These are phyloP conservation scores for Leccinum colubrinum DNA, from an alignment of 1,284 basidiomycete species.

Conservation along the genomic window DNA sequence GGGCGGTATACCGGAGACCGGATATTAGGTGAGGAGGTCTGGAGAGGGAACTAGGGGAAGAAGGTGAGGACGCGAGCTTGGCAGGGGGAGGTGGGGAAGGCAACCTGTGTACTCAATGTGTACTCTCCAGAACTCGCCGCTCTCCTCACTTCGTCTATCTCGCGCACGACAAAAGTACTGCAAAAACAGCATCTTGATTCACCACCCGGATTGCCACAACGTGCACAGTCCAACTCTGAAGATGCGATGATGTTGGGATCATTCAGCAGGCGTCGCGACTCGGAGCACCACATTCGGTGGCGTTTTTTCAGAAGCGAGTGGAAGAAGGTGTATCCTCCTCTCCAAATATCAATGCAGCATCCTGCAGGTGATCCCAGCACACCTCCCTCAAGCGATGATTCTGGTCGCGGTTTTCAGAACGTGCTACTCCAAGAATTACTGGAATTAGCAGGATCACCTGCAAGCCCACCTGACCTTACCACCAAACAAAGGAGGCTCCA, in stretches of 20 bases:
- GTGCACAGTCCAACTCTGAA: slow-evolving; percentile 55
- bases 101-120: too few species aligned
- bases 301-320: slow-evolving; percentile 57
- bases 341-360: slow-evolving; percentile 40
- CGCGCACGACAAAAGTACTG: slow-evolving; percentile 48
- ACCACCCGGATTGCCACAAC: slow-evolving; percentile 56
- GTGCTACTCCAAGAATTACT: slow-evolving; percentile 46
- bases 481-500: slow-evolving; percentile 12
- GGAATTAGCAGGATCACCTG: slow-evolving; percentile 39
- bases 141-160: slow-evolving; percentile 52
- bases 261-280: slow-evolving; percentile 61
- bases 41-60: too few species aligned
- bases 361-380: neutral
- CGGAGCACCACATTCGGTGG: slow-evolving; percentile 65
- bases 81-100: too few species aligned
- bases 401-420: slow-evolving; percentile 45
- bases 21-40: too few species aligned
- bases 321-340: slow-evolving; percentile 56
- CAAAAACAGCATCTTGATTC: slow-evolving; percentile 37
- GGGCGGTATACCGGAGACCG: too few species aligned
- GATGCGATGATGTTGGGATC: slow-evolving; percentile 61
- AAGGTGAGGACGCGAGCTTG: too few species aligned
- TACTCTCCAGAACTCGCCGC: slow-evolving; percentile 54
- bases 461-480: slow-evolving; percentile 4
- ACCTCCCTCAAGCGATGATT: slow-evolving; percentile 20